A percentile compares a stretch with the other conserved stretches of the same genome.
phyloP scores from a whole-genome alignment of 2,329 filamentous ascomycete species.

The Sclerotinia trifoliorum region DNA sequence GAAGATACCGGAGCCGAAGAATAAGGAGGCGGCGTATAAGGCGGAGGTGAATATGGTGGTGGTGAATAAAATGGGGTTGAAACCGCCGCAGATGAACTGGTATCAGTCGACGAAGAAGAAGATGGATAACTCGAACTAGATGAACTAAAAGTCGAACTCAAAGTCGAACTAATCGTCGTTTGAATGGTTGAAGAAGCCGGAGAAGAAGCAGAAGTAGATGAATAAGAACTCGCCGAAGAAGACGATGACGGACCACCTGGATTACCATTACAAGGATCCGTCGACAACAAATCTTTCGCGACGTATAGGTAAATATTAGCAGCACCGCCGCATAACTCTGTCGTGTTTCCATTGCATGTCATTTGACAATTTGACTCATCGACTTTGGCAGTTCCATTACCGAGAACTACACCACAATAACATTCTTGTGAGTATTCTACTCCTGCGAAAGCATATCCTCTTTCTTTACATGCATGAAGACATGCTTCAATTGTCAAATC shows the following conservation, averaged over 20 bases:
- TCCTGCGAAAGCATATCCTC: slow-evolving; percentile 43
- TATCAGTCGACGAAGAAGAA: neutral
- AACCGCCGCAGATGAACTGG: neutral
- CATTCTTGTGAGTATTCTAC: slow-evolving; percentile 44
- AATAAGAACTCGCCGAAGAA: slow-evolving; percentile 23
- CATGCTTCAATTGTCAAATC: slow-evolving; percentile 41
- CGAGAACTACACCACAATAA: slow-evolving; percentile 44
- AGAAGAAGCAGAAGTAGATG: slow-evolving; percentile 16
- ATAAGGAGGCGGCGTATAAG: neutral
- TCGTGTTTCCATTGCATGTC: slow-evolving; percentile 39
- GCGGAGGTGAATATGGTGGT: neutral
- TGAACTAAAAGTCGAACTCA: neutral
- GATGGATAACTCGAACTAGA: neutral
- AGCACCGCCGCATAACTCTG: slow-evolving; percentile 41
- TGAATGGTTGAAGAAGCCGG: slow-evolving; percentile 11
- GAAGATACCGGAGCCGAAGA: neutral
- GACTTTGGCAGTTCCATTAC: slow-evolving; percentile 34
- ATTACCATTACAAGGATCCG: slow-evolving; percentile 47
- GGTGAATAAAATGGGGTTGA: neutral
- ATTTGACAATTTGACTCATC: slow-evolving; percentile 31
- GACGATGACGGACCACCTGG: slow-evolving; percentile 6
- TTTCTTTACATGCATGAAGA: slow-evolving; percentile 42
- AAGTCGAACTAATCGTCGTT: neutral
- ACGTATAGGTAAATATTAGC: slow-evolving; percentile 43
- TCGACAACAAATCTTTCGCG: slow-evolving; percentile 50